Base-by-base conservation (phyloP, 306 rosid species). In the Malus fusca region DNA sequence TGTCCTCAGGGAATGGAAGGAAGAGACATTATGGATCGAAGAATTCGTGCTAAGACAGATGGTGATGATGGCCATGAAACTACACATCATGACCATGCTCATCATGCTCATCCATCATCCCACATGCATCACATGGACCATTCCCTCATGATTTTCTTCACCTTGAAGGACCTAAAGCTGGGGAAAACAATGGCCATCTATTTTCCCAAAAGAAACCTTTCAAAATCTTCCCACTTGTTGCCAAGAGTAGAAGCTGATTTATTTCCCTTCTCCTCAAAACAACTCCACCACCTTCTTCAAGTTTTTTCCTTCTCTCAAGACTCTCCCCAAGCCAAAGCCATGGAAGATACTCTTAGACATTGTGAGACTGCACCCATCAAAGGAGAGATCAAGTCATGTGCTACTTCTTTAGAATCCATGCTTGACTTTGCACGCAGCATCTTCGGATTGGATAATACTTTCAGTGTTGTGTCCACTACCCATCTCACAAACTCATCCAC, bases 271-370 rank as follows among this genome's bases (percentile, higher is more conserved):
- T 82, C 96, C 37, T 19, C 75, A 44, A 76, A 85, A 43, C 17
- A 87, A 58, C 87, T 93, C 0, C 89, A 80, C 31, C n/a, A 82
- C 58, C 88, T 91, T 60, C 89, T 91, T 12, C 43, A 81, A 7
- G 17, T 4, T 60, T 90, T 91, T 77, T 85, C 88, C 66, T 51
- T 87, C 72, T 74, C 97, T 3, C 67, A n/a, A 58, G 42, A 56
- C 23, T 94, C 95, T 55, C 86, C 89, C 17, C 90, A 85, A 82
- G 96, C 93, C 69, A 85, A 80, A 71, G 97, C 98, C 79, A 83
- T 90, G 85, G 84, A 75, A 81, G 84, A 82, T 11, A 90, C 96
- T 6, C 86, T 88, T 0, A 74, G 69, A 5, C 87, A 86, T 17
- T 94, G 96, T 67, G 98, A 94, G 69, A 78, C 66, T 25, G 80